Percentiles rank a stretch among this genome's conserved stretches.
phyloP scores from a whole-genome alignment of 2,329 filamentous ascomycete genomes.

The Claviceps arundinis region DNA sequence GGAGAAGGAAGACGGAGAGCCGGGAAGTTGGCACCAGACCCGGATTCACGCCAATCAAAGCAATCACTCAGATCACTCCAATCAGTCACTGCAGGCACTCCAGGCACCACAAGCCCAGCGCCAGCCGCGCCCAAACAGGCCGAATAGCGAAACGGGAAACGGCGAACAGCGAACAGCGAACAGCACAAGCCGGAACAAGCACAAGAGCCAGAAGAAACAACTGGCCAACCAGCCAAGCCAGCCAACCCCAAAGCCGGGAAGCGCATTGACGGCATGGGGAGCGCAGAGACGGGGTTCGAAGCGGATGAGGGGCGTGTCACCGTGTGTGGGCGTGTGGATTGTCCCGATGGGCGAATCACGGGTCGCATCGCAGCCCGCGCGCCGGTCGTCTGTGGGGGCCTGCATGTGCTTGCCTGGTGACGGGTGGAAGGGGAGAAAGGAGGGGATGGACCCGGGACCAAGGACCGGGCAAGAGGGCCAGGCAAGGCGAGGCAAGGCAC shows the following conservation, averaged over 20 bases:
- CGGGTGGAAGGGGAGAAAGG: background rate
- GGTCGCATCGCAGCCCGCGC: too few species aligned
- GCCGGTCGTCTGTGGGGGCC: background rate
- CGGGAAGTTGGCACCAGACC: conserved; percentile 1
- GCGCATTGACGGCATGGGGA: too few species aligned
- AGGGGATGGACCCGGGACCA: conserved; percentile 5
- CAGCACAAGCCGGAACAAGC: too few species aligned
- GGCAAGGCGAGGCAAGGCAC: background rate
- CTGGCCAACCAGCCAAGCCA: background rate
- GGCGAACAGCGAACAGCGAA: too few species aligned
- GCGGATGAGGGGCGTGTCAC: conserved; percentile 1
- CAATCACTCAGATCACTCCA: too few species aligned
- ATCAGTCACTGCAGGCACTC: background rate
- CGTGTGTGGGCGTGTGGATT: background rate
- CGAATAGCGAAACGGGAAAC: too few species aligned
- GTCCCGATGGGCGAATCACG: background rate
- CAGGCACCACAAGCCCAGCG: background rate
- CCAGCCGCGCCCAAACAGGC: background rate
- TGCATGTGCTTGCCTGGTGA: background rate
- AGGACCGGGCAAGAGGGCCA: conserved; percentile 2
- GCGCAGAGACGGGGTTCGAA: background rate
- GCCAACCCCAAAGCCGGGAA: background rate
- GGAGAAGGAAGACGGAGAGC: conserved; percentile 1
- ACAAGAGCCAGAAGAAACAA: too few species aligned
- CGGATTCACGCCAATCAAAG: background rate